Evolutionary conservation across 1,284 basidiomycete species (phyloP), one percentile per base, ranked within the genome.

Genomic region (Malassezia restricta): DNA sequence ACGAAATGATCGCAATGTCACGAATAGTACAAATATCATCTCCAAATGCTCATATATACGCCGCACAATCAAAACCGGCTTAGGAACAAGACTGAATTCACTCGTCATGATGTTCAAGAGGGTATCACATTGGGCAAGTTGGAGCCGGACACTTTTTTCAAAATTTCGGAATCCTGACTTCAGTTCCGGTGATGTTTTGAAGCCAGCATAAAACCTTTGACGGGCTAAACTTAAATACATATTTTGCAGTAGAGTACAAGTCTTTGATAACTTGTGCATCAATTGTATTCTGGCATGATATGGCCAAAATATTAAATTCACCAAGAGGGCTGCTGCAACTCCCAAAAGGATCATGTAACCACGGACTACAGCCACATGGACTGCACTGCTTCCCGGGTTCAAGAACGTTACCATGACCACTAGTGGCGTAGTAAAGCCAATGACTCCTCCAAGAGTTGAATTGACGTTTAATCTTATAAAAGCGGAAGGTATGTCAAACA

Each of bases 41-140:
- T 76, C 69, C 6, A 73, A 58, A 5, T 68, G 65, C 33, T 75
- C 73, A 12, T 77, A 68, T 38, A 77, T 64, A 47, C 75, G 74
- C 4, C 62, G 62, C 43, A 77, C 72, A 14, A 76, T 62, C 32
- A 62, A 64, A 49, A 74, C 72, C 0, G 76, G 76, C 46, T 77
- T 75, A 6, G 76, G 77, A 1, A 77, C 68, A 27, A 78, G 71
- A 12, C 75, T 75, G 8, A 78, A 40, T 57, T 78, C 77, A 41
- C 69, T 66, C 15, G 63, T 61, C 57, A 65, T 63, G 17, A 57
- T 51, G 0, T 24, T 31, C 61, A 76, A 65, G 27, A 76, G 71
- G 66, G 51, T 74, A 62, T 59, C 71, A 63, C 12, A 74, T 66
- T 51, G 74, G 43, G 45, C 65, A 54, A 63, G 75, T 65, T 59